phyloP scores from a whole-genome alignment of 1,284 basidiomycete species.

The Thecaphora thlaspeos region DNA sequence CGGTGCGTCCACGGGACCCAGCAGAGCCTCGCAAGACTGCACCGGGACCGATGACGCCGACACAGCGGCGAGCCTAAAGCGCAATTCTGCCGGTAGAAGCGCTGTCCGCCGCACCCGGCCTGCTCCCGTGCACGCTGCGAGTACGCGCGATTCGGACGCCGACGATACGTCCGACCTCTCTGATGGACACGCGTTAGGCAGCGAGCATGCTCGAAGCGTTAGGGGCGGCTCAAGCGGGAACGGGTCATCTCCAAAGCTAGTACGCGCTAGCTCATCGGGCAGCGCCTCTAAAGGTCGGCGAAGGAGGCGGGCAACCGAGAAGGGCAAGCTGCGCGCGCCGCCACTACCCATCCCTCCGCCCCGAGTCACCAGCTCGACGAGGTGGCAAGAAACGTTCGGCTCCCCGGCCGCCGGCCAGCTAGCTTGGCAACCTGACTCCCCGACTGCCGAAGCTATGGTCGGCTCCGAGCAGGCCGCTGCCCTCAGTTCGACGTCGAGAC shows the following conservation, averaged over 20 bases:
- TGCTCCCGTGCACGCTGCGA: not conserved
- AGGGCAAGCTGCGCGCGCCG: not conserved
- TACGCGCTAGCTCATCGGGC: not conserved
- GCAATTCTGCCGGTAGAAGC: not conserved
- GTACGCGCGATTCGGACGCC: not conserved
- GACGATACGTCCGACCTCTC: not conserved
- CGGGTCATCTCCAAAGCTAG: not conserved
- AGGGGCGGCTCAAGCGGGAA: not conserved
- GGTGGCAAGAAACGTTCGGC: constrained; percentile 24
- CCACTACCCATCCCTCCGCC: constrained; percentile 18
- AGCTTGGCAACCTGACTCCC: constrained; percentile 5
- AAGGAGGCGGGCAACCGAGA: not conserved
- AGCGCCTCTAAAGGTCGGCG: not conserved
- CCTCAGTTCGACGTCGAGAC: too few species aligned
- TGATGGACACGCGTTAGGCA: not conserved
- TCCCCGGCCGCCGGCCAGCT: constrained; percentile 6
- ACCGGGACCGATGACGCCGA: not conserved
- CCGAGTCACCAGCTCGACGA: constrained; percentile 21
- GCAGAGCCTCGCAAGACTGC: too few species aligned
- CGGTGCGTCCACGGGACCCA: too few species aligned
- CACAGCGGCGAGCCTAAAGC: too few species aligned
- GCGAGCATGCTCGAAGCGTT: too few species aligned
- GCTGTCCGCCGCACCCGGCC: not conserved
- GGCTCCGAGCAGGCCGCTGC: too few species aligned
- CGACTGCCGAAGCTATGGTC: constrained; percentile 1